Base-by-base conservation (phyloP, 805 yeast species). In the Kuraishia hungarica region DNA sequence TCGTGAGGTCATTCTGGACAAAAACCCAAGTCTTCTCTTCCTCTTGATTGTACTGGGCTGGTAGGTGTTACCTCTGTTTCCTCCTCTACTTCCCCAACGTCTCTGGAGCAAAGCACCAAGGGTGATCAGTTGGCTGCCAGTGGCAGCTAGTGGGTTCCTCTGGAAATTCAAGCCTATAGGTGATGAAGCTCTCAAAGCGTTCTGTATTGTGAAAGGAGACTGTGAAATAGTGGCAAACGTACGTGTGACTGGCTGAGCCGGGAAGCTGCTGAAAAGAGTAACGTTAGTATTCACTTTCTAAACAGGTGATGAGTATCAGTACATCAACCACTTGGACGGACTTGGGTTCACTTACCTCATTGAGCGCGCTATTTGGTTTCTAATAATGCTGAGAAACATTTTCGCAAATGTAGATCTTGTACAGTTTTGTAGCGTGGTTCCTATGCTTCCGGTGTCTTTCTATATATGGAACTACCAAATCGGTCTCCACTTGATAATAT, bases 11-110 rank as follows among this genome's bases (percentile, higher is more conserved):
- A 87, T 80, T 67, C 97, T 82, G 13, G 96, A 90, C 67, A 94
- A 76, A 64, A 92, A 94, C 0, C 99, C 99, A 56, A 87, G 78
- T 39, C 87, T 83, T 70, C 97, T 85, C 76, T 94, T 94, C 69
- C 98, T 81, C 68, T 88, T 89, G 59, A 89, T 74, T 4, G 96
- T 90, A 58, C 90, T 86, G 53, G 99, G 99, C 72, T 93, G 97
- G 72, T 87, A 93, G 20, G 97, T 89, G 73, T 89, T 87, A 71
- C 99, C 98, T 73, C 97, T 83, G 46, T 67, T 89, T 85, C 87
- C 92, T 86, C 77, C 97, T 72, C 69, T 66, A 48, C 59, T 49
- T n/a, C 55, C 52, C 66, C 72, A 68, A 62, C 73, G 67, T 54
- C 53, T 57, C 53, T 65, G 68, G 21, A 62, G 13, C 24, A 63